These are phyloP conservation scores for Mycocentrospora acerina DNA, from an alignment of 2,329 filamentous ascomycete species.

Conservation along the genomic window DNA sequence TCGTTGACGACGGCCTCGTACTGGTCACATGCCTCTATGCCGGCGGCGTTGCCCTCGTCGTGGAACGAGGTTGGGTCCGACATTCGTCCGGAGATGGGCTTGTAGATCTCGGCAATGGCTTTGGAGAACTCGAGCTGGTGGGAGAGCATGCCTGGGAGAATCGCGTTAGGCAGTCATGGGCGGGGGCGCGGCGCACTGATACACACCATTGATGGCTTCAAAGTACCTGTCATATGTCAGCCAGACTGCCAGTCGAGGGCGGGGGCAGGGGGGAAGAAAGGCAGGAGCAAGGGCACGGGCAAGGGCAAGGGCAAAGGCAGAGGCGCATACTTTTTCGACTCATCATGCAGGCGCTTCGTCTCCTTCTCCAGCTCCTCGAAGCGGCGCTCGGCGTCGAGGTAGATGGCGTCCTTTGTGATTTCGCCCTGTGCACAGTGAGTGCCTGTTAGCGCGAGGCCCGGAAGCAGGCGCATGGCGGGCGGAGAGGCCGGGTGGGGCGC, in stretches of 20 bases:
- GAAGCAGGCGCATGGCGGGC: constrained; percentile 17
- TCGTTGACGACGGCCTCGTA: constrained; percentile 91
- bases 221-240: constrained; percentile 65
- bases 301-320: not conserved
- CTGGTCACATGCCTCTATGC: constrained; percentile 93
- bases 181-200: not conserved
- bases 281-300: not conserved
- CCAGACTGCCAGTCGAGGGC: not conserved
- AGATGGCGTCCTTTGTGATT: constrained; percentile 90
- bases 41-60: constrained; percentile 84
- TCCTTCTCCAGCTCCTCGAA: constrained; percentile 93
- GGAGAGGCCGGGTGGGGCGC: not conserved
- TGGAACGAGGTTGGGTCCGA: constrained; percentile 86
- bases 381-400: constrained; percentile 88
- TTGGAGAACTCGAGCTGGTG: constrained; percentile 99
- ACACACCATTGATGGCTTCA: constrained; percentile 83
- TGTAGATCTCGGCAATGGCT: constrained; percentile 95
- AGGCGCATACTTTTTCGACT: constrained; percentile 72
- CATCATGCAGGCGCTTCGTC: constrained; percentile 95
- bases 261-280: not conserved
- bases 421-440: constrained; percentile 62
- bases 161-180: constrained; percentile 16
- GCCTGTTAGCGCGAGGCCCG: constrained; percentile 13
- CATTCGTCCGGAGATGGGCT: constrained; percentile 92
- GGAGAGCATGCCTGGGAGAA: constrained; percentile 72